These are phyloP conservation scores for Hemileccinum rubropunctum DNA, from an alignment of 768 basidiomycete genomes.

Conservation along the genomic window DNA sequence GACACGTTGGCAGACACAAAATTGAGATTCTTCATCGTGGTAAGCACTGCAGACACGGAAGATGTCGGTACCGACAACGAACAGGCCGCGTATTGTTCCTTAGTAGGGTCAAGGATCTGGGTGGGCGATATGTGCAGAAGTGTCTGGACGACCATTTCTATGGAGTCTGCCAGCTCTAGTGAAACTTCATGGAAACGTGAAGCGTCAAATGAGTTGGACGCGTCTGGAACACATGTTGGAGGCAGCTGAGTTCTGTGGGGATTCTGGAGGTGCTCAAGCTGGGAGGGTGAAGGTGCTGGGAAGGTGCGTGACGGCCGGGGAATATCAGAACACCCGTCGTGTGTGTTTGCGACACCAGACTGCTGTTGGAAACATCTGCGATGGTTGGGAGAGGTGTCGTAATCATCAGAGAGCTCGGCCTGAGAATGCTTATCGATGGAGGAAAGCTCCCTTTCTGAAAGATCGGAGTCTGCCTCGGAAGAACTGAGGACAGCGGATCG, in stretches of 20 bases:
- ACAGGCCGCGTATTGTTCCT: constrained; percentile 91
- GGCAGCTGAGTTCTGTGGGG: constrained; percentile 45
- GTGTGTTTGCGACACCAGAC: constrained; percentile 11
- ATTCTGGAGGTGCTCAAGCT: constrained; percentile 72
- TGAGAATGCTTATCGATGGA: constrained; percentile 31
- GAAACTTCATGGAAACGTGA: constrained; percentile 66
- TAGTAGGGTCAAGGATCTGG: constrained; percentile 88
- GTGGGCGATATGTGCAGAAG: constrained; percentile 87
- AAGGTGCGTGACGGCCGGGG: constrained; percentile 73
- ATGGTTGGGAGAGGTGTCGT: constrained; percentile 23
- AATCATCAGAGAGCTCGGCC: constrained; percentile 32
- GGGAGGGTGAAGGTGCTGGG: constrained; percentile 76
- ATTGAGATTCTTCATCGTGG: constrained; percentile 90
- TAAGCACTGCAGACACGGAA: constrained; percentile 84
- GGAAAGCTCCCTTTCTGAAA: constrained; percentile 44
- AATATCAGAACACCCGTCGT: constrained; percentile 27
- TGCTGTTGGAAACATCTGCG: constrained; percentile 28
- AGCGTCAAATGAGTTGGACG: constrained; percentile 18
- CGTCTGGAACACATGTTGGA: constrained; percentile 14
- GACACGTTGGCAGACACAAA: constrained; percentile 87
- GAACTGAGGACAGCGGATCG: constrained; percentile 45
- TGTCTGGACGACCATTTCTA: constrained; percentile 89
- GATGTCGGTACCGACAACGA: constrained; percentile 84
- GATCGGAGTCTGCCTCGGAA: constrained; percentile 50
- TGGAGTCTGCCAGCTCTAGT: constrained; percentile 84